Evolutionary conservation across 139 green algal genomes (phyloP), one percentile per base, ranked within the genome.

Genomic region (Marvania coccoides): DNA sequence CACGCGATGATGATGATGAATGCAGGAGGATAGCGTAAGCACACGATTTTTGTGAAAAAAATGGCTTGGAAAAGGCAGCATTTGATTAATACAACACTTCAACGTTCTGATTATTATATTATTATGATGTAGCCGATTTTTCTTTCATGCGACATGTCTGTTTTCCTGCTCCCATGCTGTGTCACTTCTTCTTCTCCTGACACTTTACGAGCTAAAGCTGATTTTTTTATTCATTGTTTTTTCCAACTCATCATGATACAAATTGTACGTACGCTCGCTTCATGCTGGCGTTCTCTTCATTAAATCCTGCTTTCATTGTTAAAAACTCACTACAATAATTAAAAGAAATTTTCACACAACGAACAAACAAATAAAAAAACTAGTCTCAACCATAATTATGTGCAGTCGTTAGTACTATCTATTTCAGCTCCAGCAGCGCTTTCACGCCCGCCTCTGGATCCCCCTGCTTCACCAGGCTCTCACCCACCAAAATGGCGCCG

Each of bases 391-490:
- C 37, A 12, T 59, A 23, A 12, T 12, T 59, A 23, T 59, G 6
- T 39, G 26, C 28, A 28, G 29, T 31, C 9, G n/a, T n/a, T n/a
- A n/a, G n/a, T 63, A 35, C 15, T 34, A 6, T 58, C 14, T 4
- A 62, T 39, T 3, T 8, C 31, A 51, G 63, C n/a, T 47, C 68
- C 51, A 97, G 82, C 40, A 98, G 79, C 63, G 79, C 55, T 65
- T 85, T 87, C 23, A 97, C 87, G 2, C 81, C 94, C 3, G 78
- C 51, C 47, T 79, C 81, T 1, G 85, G 81, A 77, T 99, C 88
- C 0, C 86, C 83, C 73, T 97, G 75, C 84, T 96, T 97, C 46
- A 99, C 95, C 3, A 99, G 59, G 15, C 81, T 91, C 83, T 99
- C 95, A 2, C 95, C 95, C 55, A 99, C 95, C 40, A 99, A 76